These are phyloP conservation scores for Articulospora tetracladia DNA, from an alignment of 495 filamentous ascomycete species.

Conservation along the genomic window DNA sequence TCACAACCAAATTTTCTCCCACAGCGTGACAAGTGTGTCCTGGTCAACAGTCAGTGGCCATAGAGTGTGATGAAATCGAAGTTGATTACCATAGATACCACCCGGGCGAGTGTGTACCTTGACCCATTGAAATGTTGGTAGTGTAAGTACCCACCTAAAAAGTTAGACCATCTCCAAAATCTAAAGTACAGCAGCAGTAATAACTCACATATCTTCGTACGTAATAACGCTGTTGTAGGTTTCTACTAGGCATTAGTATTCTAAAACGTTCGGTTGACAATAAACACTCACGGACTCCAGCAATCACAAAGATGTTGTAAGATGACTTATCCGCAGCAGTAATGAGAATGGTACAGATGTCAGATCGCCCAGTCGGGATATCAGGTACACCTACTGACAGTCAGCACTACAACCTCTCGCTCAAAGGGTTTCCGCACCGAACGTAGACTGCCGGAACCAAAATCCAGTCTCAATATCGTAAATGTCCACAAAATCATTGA, in stretches of 20 bases:
- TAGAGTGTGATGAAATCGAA: not conserved
- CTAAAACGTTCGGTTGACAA: not conserved
- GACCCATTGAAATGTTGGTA: constrained; percentile 11
- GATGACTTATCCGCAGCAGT: constrained; percentile 1
- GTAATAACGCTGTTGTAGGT: constrained; percentile 11
- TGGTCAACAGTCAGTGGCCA: not conserved
- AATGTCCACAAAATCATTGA: constrained; percentile 7
- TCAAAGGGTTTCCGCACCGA: not conserved
- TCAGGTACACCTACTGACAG: not conserved
- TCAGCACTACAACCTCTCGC: not conserved
- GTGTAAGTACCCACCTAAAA: constrained; percentile 2
- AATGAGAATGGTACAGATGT: constrained; percentile 10
- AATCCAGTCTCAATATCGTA: constrained; percentile 10
- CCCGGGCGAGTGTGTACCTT: constrained; percentile 10
- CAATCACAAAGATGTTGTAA: constrained; percentile 9
- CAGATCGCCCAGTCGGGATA: constrained; percentile 7
- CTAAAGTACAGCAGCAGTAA: not conserved
- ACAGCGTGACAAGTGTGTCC: constrained; percentile 11
- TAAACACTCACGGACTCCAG: constrained; percentile 7
- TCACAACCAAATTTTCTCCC: constrained; percentile 6
- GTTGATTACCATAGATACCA: not conserved
- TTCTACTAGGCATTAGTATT: not conserved
- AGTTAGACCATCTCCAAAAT: not conserved
- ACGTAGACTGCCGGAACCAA: constrained; percentile 6
- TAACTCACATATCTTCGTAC: constrained; percentile 9